Evolutionary conservation across 1,139 yeast species (phyloP).

Genomic region (Meyerozyma carpophila): DNA sequence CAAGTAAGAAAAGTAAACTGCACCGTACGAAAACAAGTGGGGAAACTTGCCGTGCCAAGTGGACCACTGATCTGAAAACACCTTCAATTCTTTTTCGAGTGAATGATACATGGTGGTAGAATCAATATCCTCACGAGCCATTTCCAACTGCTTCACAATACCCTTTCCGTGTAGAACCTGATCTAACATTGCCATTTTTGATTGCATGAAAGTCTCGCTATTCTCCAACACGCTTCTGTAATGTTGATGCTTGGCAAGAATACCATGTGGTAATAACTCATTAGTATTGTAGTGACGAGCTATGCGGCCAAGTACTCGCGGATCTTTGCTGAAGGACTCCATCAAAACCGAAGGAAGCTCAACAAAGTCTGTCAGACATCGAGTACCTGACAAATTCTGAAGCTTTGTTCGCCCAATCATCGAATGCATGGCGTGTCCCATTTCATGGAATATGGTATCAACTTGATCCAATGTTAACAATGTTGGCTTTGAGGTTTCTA

Average conservation of each 20-base stretch:
- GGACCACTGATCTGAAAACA: slow-evolving; percentile 59
- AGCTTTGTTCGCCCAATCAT: slow-evolving; percentile 88
- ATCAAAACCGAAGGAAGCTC: slow-evolving; percentile 92
- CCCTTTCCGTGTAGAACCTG: slow-evolving; percentile 60
- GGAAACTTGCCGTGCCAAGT: slow-evolving; percentile 96
- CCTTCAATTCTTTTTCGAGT: slow-evolving; percentile 50
- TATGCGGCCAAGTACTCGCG: slow-evolving; percentile 65
- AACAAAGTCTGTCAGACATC: slow-evolving; percentile 95
- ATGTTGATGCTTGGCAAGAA: slow-evolving; percentile 46
- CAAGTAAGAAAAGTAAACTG: slow-evolving; percentile 87
- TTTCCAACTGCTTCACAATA: slow-evolving; percentile 27
- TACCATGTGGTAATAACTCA: slow-evolving; percentile 48
- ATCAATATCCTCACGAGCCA: slow-evolving; percentile 27
- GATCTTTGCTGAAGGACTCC: slow-evolving; percentile 88
- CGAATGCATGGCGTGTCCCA: slow-evolving; percentile 99
- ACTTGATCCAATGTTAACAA: slow-evolving; percentile 72
- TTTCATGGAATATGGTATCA: slow-evolving; percentile 92
- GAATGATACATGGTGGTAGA: slow-evolving; percentile 60
- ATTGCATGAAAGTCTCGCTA: slow-evolving; percentile 81
- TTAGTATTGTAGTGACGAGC: slow-evolving; percentile 74
- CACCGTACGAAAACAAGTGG: slow-evolving; percentile 89
- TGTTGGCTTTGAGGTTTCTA: slow-evolving; percentile 25
- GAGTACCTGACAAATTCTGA: slow-evolving; percentile 90
- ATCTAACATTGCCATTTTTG: slow-evolving; percentile 85
- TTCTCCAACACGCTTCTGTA: slow-evolving; percentile 54